Evolutionary conservation across 352 stramenopile species (phyloP), one percentile per base, ranked within the genome.

Genomic region (Phytophthora pseudosyringae): DNA sequence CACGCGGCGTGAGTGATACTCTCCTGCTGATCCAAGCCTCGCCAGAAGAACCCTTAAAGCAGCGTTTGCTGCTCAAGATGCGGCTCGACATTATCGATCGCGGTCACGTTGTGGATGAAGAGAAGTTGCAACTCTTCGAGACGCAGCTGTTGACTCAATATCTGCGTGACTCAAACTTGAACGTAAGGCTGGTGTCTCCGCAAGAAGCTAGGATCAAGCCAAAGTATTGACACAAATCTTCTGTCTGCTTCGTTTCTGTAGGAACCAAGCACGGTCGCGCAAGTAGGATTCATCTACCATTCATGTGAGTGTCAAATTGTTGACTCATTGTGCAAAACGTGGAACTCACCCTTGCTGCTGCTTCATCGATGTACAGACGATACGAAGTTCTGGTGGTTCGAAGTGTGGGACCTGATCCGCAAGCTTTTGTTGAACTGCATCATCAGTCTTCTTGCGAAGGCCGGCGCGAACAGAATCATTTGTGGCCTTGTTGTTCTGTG

Each of bases 231-330:
- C 6, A 10, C 40, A 29, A 18, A 48, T 11, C 11, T 9, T 25
- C n/a, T n/a, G 3, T 25, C 15, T 25, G n/a, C 29, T 16, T 36
- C 2, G 10, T n/a, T 31, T 33, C 8, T 44, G 6, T 52, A 92
- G 83, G 78, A 91, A 45, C 84, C 84, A n/a, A 90, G 69, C 28
- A 88, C 82, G 45, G 63, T 90, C 25, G 84, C 82, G 0, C 81
- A 90, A 79, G 82, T 93, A 13, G 84, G 82, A 1, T 93, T 93
- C 56, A 91, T 93, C 51, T 93, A 91, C 46, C 64, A 87, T 58
- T 88, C 84, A 12, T 93, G 84, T 91, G 61, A 18, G 80, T 75
- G 3, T 7, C 12, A 5, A 29, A 43, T 36, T 25, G 26, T 5
- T 33, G n/a, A 11, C 31, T 35, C 6, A 16, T 31, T 29, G n/a